Evolutionary conservation across 495 filamentous ascomycete species (phyloP), one percentile per base, ranked within the genome.

Genomic region (Hypoxylon trugodes): DNA sequence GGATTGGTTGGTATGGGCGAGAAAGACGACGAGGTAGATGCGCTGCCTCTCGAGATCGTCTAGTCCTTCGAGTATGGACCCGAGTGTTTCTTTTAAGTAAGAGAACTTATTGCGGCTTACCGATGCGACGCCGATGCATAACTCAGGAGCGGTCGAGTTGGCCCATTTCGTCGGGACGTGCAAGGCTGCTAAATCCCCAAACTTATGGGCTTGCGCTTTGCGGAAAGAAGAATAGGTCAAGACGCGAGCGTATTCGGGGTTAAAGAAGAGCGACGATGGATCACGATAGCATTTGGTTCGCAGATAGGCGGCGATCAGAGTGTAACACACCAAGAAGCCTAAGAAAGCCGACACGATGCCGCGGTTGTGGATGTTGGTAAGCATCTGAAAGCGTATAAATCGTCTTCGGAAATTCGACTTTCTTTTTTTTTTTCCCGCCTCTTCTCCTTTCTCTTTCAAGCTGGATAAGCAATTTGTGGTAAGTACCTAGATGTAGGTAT

Each of bases 1-100:
- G 16, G 66, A 51, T 7, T 84, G 80, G 51, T 82, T 69, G 19
- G 75, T 73, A 35, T 84, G 78, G 2, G 81, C 81, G 45, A 85
- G 76, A 48, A 87, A 77, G 4, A 82, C 71, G 36, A 79, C 71
- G n/a, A 87, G 42, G 55, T 80, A 69, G 38, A 86, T 74, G 19
- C 69, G 68, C 9, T 61, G 58, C 10, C 83, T 76, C 69, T 87
- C 80, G 9, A 73, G 41, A 5, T 73, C 58, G 13, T 73, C 77
- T 10, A 87, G 69, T 1, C 78, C 76, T 30, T 81, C 80, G 3
- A 85, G 74, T 32, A 86, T 54, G 45, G 63, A 70, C 7, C 65
- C 56, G 56, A 68, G 49, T 0, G 47, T 51, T 22, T 63, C 60
- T 33, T 56, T 60, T 2, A 65, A 51, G 46, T 61, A 62, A 30